These are phyloP conservation scores for Bruguiera sexangula DNA, from an alignment of 345 rosid genomes.

Conservation along the genomic window DNA sequence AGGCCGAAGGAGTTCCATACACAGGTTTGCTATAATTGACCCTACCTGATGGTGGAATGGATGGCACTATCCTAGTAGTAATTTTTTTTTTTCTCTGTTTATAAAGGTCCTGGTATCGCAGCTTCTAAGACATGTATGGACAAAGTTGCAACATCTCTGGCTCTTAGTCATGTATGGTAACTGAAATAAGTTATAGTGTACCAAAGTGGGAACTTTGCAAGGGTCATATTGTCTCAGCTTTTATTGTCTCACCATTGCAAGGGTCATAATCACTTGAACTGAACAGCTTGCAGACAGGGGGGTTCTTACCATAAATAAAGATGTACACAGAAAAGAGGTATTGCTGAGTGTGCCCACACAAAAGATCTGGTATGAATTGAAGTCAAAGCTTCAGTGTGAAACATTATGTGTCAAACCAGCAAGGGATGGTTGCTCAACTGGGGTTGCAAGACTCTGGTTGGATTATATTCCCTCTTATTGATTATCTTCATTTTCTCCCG, in stretches of 20 bases:
- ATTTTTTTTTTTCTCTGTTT: slow-evolving; percentile 17
- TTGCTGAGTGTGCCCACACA: slow-evolving; percentile 42
- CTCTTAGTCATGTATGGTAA: slow-evolving; percentile 65
- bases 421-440: slow-evolving; percentile 96
- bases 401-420: slow-evolving; percentile 91
- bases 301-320: slow-evolving; percentile 81
- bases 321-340: slow-evolving; percentile 59
- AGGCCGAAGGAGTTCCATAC: slow-evolving; percentile 70
- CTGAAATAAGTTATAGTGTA: slow-evolving; percentile 10
- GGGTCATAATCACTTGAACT: slow-evolving; percentile 20
- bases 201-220: neutral
- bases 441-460: slow-evolving; percentile 94
- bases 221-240: neutral
- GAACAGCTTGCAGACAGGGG: slow-evolving; percentile 69
- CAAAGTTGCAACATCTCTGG: slow-evolving; percentile 78
- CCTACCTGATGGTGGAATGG: neutral
- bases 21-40: slow-evolving; percentile 49
- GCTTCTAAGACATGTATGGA: slow-evolving; percentile 92
- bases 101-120: slow-evolving; percentile 73
- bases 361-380: slow-evolving; percentile 60
- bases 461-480: slow-evolving; percentile 16
- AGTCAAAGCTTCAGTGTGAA: slow-evolving; percentile 61
- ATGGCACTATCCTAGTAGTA: neutral
- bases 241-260: slow-evolving; percentile 7
- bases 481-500: too few species aligned